These are phyloP conservation scores for Tremella mesenterica DNA, from an alignment of 768 basidiomycete genomes.

Conservation along the genomic window DNA sequence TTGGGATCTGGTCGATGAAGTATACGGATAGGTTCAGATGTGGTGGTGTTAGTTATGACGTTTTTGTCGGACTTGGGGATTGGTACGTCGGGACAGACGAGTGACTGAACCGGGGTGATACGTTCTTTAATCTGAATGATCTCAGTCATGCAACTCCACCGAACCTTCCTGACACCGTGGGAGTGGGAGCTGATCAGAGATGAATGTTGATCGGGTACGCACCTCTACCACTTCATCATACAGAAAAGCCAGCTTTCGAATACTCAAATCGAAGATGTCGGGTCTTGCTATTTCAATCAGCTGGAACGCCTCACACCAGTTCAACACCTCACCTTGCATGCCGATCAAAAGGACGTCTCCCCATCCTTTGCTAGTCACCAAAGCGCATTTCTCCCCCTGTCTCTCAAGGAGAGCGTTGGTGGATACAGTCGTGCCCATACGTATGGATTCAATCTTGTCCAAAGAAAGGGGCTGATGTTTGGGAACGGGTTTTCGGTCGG, in stretches of 20 bases:
- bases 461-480: constrained; percentile 16
- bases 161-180: no score
- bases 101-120: constrained; percentile 16
- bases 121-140: constrained; percentile 20
- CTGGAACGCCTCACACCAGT: constrained; percentile 54
- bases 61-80: constrained; percentile 3
- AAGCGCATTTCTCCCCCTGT: constrained; percentile 29
- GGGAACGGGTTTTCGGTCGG: constrained; percentile 10
- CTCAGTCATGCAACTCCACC: no score
- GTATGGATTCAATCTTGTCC: constrained; percentile 21
- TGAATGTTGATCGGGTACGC: constrained; percentile 44
- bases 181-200: no score
- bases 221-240: constrained; percentile 55
- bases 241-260: constrained; percentile 45
- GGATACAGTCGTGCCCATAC: constrained; percentile 34
- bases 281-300: constrained; percentile 59
- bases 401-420: constrained; percentile 33
- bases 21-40: constrained; percentile 67
- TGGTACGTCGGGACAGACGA: constrained; percentile 31
- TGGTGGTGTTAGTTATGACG: constrained; percentile 19
- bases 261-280: constrained; percentile 61
- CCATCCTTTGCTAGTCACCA: constrained; percentile 33
- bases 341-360: constrained; percentile 23
- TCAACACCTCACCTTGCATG: constrained; percentile 20
- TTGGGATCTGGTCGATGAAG: constrained; percentile 49